Evolutionary conservation across 2,329 filamentous ascomycete species (phyloP).

Genomic region (Trichoderma simmonsii): DNA sequence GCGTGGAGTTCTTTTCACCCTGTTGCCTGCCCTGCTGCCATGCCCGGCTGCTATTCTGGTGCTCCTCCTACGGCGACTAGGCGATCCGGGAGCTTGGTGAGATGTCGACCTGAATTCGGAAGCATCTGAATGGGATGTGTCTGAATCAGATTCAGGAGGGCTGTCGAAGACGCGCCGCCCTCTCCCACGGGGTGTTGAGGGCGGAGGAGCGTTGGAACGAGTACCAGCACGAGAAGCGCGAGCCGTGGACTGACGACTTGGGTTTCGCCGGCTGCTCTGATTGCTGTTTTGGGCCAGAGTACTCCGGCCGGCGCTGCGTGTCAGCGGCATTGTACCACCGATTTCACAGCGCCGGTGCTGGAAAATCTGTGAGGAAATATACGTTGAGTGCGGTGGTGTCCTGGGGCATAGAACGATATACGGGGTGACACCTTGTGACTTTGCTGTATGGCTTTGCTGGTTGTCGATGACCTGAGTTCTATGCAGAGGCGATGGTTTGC

Average conservation of each 20-base stretch:
- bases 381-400: background rate
- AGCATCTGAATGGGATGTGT: background rate
- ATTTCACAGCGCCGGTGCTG: background rate
- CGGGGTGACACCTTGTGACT: background rate
- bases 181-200: background rate
- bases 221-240: background rate
- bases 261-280: conserved; percentile 20
- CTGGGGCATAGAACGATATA: background rate
- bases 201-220: background rate
- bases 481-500: background rate
- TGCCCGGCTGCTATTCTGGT: background rate
- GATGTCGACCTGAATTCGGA: background rate
- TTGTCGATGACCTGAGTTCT: background rate
- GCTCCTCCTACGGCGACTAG: background rate
- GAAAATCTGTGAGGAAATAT: background rate
- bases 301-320: conserved; percentile 26
- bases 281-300: conserved; percentile 24
- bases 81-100: background rate
- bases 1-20: background rate
- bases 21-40: background rate
- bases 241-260: conserved; percentile 9
- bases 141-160: background rate
- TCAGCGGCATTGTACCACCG: conserved; percentile 28
- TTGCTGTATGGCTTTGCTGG: background rate
- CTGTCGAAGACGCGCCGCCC: background rate